Evolutionary conservation across 2,329 filamentous ascomycete species (phyloP).

Genomic region (Clonostachys chloroleuca): DNA sequence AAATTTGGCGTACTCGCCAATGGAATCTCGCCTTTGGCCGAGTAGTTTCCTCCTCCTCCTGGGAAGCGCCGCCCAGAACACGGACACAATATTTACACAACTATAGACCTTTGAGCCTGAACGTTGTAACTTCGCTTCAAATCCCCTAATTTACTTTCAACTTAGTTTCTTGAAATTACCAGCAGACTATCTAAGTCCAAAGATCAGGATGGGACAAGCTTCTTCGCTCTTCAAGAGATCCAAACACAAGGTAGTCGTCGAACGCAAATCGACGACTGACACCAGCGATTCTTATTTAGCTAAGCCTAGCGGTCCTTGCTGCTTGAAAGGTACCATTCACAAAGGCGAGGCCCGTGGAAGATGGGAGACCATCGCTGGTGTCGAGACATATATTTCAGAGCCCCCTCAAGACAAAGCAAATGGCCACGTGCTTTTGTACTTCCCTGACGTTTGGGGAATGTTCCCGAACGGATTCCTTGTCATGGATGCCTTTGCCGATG

Average conservation of each 20-base stretch:
- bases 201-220: not conserved
- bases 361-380: conserved; percentile 4
- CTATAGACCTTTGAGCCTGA: no score
- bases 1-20: no score
- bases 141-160: no score
- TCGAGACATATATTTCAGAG: conserved; percentile 1
- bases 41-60: no score
- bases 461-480: conserved; percentile 34
- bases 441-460: conserved; percentile 38
- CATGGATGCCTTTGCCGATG: conserved; percentile 39
- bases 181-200: not conserved
- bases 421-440: conserved; percentile 36
- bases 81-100: no score
- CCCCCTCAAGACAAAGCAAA: conserved; percentile 21
- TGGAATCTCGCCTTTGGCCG: no score
- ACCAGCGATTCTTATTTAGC: not conserved
- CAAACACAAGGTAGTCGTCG: no score
- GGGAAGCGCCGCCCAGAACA: no score
- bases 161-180: no score
- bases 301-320: not conserved
- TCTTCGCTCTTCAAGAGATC: no score
- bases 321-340: conserved; percentile 1
- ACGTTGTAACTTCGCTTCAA: no score
- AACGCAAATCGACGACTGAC: no score
- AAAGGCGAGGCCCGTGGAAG: conserved; percentile 4